Base-by-base conservation (phyloP, 805 yeast species). In the Metschnikowia cubensis region DNA sequence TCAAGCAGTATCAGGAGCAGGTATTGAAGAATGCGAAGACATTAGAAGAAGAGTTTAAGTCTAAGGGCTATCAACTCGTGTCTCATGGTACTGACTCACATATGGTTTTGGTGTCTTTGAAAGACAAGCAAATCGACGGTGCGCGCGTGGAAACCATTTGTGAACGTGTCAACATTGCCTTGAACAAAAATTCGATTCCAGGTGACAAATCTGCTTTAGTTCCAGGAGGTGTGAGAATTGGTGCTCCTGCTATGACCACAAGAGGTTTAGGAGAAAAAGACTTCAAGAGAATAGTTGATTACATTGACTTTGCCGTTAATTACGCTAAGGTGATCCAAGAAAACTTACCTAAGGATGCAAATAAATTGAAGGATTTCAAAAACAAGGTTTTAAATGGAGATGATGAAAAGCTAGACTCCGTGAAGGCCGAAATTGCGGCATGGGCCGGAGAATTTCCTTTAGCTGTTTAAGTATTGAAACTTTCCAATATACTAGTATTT, bases 221-320 rank as follows among this genome's bases (percentile, higher is more conserved):
- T 57, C 98, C 99, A 68, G 92, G 96, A 62, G 99, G 99, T 69
- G 83, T 92, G 58, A 87, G 99, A 76, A 86, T 92, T 55, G 99
- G 99, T 66, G 87, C 99, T 46, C 99, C 99, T 58, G 97, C 97
- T 50, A 92, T 92, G 98, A 83, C 97, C 57, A 89, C 97, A 52
- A 89, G 99, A 77, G 99, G 99, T 59, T 82, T 90, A 62, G 87
- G 90, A 52, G 90, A 87, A 69, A 84, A 76, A 52, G 97, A 94
- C 67, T 94, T 92, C 71, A 79, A 71, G 61, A 82, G 79, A 65
- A 87, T 92, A 62, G 96, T 84, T 48, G 74, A 77, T 57, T 91
- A 83, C 80, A 55, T 58, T 13, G 60, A 56, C 43, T 53, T 87
- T 89, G 70, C 90, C 85, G 76, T 51, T 64, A 69, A 43, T 60